Conservation (phyloP, 176 grass and related monocot species). For the Lolium rigidum region DNA sequence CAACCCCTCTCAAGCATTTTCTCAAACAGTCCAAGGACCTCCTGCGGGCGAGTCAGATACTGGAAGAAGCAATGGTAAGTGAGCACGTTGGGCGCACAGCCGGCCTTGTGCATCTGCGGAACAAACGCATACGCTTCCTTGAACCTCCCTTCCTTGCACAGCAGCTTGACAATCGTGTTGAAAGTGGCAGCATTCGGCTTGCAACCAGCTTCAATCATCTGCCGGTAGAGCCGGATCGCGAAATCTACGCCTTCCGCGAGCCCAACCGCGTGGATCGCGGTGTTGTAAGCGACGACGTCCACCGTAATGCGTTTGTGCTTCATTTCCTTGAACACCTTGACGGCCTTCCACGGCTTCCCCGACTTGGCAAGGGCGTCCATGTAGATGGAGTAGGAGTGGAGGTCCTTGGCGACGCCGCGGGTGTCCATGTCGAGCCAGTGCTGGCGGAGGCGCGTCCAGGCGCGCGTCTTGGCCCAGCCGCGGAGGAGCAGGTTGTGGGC, state of each 20-base stretch:
- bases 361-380: slow-evolving; percentile 82
- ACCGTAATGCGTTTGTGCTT: slow-evolving; percentile 51
- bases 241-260: slow-evolving; percentile 70
- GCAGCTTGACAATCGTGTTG: slow-evolving; percentile 72
- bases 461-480: slow-evolving; percentile 72
- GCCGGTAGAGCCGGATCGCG: slow-evolving; percentile 59
- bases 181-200: slow-evolving; percentile 71
- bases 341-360: slow-evolving; percentile 83
- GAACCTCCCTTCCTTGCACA: slow-evolving; percentile 85
- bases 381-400: slow-evolving; percentile 96
- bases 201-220: slow-evolving; percentile 75
- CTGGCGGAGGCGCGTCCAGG: slow-evolving; percentile 64
- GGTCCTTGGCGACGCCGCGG: slow-evolving; percentile 68
- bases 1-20: slow-evolving; percentile 73
- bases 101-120: slow-evolving; percentile 66
- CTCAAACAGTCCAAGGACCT: slow-evolving; percentile 84
- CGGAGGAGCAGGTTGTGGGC: slow-evolving; percentile 86
- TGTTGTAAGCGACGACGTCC: slow-evolving; percentile 77
- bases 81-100: slow-evolving; percentile 66
- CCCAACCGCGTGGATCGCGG: slow-evolving; percentile 78
- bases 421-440: slow-evolving; percentile 94
- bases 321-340: slow-evolving; percentile 87
- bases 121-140: slow-evolving; percentile 83
- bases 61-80: slow-evolving; percentile 98
- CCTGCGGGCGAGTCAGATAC: slow-evolving; percentile 70